Conservation (phyloP, 2,329 filamentous ascomycete species). For the Pseudogymnoascus sp. region DNA sequence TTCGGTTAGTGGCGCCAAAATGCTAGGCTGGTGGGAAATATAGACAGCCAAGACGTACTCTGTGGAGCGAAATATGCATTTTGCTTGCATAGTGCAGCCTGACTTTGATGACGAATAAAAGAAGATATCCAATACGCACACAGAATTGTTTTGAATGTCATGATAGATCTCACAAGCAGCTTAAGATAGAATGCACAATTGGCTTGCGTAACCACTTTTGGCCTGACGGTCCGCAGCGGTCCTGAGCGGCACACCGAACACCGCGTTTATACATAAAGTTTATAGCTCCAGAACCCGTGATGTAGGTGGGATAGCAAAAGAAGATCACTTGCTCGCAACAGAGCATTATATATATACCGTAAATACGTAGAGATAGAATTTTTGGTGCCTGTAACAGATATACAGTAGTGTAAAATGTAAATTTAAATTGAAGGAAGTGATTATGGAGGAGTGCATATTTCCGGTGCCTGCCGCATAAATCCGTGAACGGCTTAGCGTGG, state of each 20-base stretch:
- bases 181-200: not conserved
- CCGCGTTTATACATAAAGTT: not conserved
- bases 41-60: not conserved
- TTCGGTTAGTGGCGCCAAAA: conserved; percentile 42
- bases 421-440: not conserved
- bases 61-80: not conserved
- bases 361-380: not conserved
- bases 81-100: conserved; percentile 3
- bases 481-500: not conserved
- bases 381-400: not conserved
- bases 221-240: not conserved
- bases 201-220: not conserved
- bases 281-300: not conserved
- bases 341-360: not conserved
- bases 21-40: not conserved
- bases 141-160: not conserved
- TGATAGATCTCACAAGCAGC: not conserved
- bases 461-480: conserved; percentile 8
- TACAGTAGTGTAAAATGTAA: not conserved
- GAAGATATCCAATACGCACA: not conserved
- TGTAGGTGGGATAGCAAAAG: not conserved
- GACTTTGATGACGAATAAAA: conserved; percentile 8
- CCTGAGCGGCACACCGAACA: not conserved
- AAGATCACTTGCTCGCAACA: not conserved
- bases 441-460: not conserved